Percentiles rank a stretch among this genome's conserved stretches.
Conservation (phyloP, 78 protist species). For the Planoprotostelium fungivorum region DNA sequence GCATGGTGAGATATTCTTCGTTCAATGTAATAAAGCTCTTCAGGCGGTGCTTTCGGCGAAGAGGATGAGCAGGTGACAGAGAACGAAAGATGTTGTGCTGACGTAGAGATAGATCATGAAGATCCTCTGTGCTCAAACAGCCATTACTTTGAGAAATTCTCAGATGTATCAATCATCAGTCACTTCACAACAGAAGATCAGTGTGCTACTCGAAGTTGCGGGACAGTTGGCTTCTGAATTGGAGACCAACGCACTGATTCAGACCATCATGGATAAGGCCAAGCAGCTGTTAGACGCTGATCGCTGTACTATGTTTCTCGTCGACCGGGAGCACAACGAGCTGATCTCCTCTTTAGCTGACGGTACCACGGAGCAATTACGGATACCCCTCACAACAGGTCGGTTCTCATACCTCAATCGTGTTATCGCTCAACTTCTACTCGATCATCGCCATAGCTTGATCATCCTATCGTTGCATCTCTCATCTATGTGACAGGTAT, state of each 20-base stretch:
- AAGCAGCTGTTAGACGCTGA: conserved; percentile 11
- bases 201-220: neutral
- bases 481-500: conserved; percentile 6
- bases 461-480: too few species aligned
- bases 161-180: neutral
- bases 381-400: neutral
- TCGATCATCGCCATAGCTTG: too few species aligned
- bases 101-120: neutral
- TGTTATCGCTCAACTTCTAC: conserved; percentile 22
- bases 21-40: too few species aligned
- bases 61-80: neutral
- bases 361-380: neutral
- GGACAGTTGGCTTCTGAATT: conserved; percentile 9
- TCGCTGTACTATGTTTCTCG: conserved; percentile 26
- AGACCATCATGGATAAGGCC: conserved; percentile 4
- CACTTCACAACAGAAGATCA: neutral
- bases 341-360: neutral
- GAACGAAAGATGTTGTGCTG: too few species aligned
- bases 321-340: neutral
- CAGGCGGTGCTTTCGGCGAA: neutral
- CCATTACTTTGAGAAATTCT: neutral
- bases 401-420: neutral
- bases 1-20: neutral
- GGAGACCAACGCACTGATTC: neutral
- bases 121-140: neutral